Evolutionary conservation across 148 eudicot species (phyloP).

Genomic region (Silene conica): DNA sequence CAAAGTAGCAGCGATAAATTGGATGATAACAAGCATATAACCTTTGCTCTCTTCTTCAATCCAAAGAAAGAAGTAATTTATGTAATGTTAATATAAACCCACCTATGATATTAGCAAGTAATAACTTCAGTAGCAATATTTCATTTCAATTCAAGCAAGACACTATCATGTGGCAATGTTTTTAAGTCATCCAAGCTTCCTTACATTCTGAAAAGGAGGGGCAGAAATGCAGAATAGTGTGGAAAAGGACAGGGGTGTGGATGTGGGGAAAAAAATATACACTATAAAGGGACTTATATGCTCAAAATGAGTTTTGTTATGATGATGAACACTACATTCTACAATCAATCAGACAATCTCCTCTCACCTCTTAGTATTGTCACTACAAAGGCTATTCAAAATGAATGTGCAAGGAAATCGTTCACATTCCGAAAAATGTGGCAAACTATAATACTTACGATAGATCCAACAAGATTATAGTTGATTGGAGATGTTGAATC

Average conservation of each 20-base stretch:
- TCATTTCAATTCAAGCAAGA: background rate
- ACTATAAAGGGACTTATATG: background rate
- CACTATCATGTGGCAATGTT: background rate
- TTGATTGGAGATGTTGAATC: conserved; percentile 58
- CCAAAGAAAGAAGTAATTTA: background rate
- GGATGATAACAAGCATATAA: background rate
- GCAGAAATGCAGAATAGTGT: no score
- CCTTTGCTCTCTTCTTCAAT: background rate
- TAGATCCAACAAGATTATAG: conserved; percentile 66
- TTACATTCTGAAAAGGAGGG: background rate
- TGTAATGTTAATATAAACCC: background rate
- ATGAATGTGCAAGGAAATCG: conserved; percentile 2
- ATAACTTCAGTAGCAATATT: background rate
- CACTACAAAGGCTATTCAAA: background rate
- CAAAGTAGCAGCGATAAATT: background rate
- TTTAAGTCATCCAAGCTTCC: background rate
- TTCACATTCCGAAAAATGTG: background rate
- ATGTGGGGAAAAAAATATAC: background rate
- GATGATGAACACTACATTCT: background rate
- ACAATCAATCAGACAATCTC: background rate
- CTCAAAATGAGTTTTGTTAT: conserved; percentile 1
- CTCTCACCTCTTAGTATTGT: background rate
- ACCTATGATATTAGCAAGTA: background rate
- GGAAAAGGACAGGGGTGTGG: background rate
- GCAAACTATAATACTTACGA: conserved; percentile 41